phyloP scores from a whole-genome alignment of 495 filamentous ascomycete species.

The Bathelium albidoporum region DNA sequence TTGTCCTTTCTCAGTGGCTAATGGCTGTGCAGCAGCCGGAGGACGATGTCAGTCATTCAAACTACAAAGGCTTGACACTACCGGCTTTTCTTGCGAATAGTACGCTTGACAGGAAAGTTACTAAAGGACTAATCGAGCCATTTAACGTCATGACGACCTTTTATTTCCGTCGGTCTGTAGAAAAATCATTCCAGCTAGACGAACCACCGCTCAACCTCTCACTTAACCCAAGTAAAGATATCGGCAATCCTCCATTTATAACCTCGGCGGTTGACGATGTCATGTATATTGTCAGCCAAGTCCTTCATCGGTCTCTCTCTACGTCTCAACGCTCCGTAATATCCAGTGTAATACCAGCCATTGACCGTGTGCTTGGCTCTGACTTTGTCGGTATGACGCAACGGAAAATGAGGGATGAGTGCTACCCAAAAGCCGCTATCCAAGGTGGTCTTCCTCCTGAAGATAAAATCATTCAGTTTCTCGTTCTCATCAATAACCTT shows the following conservation, averaged over 20 bases:
- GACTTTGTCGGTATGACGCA: slow-evolving; percentile 97
- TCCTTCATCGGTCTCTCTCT: slow-evolving; percentile 72
- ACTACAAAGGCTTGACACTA: slow-evolving; percentile 24
- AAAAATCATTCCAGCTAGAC: slow-evolving; percentile 97
- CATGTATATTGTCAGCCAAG: slow-evolving; percentile 96
- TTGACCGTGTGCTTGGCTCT: slow-evolving; percentile 76
- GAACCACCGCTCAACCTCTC: slow-evolving; percentile 75
- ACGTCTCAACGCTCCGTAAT: slow-evolving; percentile 73
- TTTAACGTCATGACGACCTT: slow-evolving; percentile 88
- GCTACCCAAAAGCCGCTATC: slow-evolving; percentile 65
- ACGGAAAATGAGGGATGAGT: slow-evolving; percentile 92
- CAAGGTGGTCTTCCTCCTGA: slow-evolving; percentile 75
- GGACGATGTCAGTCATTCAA: background rate
- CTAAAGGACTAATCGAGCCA: slow-evolving; percentile 56
- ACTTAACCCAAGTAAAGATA: slow-evolving; percentile 55
- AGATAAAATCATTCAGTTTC: slow-evolving; percentile 70
- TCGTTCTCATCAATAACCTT: slow-evolving; percentile 90
- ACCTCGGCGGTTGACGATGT: slow-evolving; percentile 95
- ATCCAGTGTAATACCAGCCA: slow-evolving; percentile 62
- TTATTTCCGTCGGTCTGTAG: slow-evolving; percentile 90
- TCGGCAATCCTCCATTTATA: slow-evolving; percentile 71
- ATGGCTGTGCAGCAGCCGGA: background rate
- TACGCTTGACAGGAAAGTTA: slow-evolving; percentile 62
- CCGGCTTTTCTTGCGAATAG: slow-evolving; percentile 68
- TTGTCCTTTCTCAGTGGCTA: background rate